Evolutionary conservation across 768 basidiomycete species (phyloP), one percentile per base, ranked within the genome.

Genomic region (Leccinum arenicola): DNA sequence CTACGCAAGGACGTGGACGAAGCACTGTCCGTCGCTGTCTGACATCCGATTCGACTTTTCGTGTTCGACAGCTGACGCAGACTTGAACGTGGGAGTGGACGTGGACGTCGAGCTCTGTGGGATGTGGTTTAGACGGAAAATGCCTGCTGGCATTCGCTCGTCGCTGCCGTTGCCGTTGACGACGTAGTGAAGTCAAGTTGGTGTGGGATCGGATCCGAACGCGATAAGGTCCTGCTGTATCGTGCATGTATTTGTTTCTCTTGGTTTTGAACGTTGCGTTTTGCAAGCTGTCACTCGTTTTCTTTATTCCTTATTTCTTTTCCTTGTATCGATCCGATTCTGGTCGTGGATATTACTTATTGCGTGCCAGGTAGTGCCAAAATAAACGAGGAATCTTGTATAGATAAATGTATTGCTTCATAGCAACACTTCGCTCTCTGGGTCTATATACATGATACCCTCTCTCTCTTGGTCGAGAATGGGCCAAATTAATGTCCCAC

Each of bases 1-100:
- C 12, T 70, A 72, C 6, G 71, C 71, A 12, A 67, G 61, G 56
- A 62, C 61, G 15, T 72, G 71, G 71, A 74, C 73, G 25, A 67
- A 59, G 2, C 49, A 61, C 8, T 72, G 71, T 52, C 66, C 71
- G 1, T 66, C 71, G 4, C 19, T 72, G 31, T 58, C 52, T 11
- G 67, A 72, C 38, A 64, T 72, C 17, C 73, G 67, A n/a, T 72
- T 72, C 29, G 65, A 64, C 49, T 72, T 74, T 64, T 68, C 73
- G 23, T 65, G 64, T 23, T 63, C 71, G 50, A 60, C 61, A 55
- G 49, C 54, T 6, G 70, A 74, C 1, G 52, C 52, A 25, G 72
- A 72, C 19, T 53, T 70, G 36, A 68, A 72, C 19, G 50, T 70
- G 33, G 73, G 70, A n/a, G 52, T 72, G 25, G 72, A 70, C 14